A percentile compares a stretch with the other conserved stretches of the same genome.
Evolutionary conservation across 768 basidiomycete species (phyloP).

Genomic region (Xerocomellus chrysenteron): DNA sequence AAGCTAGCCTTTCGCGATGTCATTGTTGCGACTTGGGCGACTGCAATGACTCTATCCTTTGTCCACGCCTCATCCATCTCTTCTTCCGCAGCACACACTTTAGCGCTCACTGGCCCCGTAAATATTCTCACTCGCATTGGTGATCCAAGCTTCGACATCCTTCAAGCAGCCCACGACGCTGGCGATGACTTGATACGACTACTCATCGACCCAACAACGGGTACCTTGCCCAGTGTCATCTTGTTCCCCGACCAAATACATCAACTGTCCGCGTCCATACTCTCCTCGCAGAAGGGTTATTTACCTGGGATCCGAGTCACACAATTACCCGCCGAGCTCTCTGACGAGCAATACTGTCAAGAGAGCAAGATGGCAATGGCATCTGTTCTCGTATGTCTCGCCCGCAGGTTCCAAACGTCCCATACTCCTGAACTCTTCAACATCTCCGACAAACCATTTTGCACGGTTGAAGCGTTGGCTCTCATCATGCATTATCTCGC

Average conservation of each 20-base stretch:
- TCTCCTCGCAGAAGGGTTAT: conserved; percentile 34
- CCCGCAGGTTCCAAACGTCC: conserved; percentile 42
- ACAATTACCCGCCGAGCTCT: conserved; percentile 22
- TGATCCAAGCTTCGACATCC: conserved; percentile 36
- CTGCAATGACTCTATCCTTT: conserved; percentile 33
- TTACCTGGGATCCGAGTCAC: conserved; percentile 34
- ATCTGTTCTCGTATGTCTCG: conserved; percentile 44
- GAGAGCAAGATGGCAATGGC: conserved; percentile 36
- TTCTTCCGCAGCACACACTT: conserved; percentile 17
- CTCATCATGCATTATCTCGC: conserved; percentile 50
- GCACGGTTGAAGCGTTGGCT: conserved; percentile 37
- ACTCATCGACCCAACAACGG: conserved; percentile 35
- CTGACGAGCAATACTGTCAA: conserved; percentile 24
- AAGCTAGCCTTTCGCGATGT: conserved; percentile 39
- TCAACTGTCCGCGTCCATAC: conserved; percentile 37
- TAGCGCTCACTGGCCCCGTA: conserved; percentile 22
- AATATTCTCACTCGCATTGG: conserved; percentile 26
- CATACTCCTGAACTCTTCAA: conserved; percentile 25
- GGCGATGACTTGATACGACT: conserved; percentile 34
- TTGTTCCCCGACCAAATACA: conserved; percentile 41
- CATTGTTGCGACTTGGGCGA: conserved; percentile 38
- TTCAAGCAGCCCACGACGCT: conserved; percentile 35
- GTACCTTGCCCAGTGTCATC: conserved; percentile 41
- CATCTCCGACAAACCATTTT: conserved; percentile 28
- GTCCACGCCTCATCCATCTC: conserved; percentile 22